Conservation (phyloP, 352 stramenopile genomes). For the Elongisporangium prolatum region DNA sequence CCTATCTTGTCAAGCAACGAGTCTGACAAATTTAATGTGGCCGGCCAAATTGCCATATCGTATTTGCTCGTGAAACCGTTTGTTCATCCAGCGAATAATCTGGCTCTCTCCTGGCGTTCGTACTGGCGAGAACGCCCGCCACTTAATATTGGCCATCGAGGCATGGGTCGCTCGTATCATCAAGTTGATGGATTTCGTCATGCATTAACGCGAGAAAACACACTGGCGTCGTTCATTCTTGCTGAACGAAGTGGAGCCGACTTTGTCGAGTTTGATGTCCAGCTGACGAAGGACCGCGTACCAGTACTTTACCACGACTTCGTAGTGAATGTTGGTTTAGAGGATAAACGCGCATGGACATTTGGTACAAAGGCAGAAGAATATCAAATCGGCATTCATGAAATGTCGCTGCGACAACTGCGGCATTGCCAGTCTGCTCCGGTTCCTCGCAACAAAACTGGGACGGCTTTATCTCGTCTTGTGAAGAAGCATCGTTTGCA, state of each 20-base stretch:
- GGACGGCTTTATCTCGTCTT: slow-evolving; percentile 28
- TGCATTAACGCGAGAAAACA: slow-evolving; percentile 72
- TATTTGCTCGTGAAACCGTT: slow-evolving; percentile 59
- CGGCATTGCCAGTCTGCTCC: slow-evolving; percentile 37
- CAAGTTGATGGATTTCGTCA: slow-evolving; percentile 56
- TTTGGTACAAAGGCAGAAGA: slow-evolving; percentile 45
- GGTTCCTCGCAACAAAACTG: slow-evolving; percentile 23
- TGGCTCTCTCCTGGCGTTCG: slow-evolving; percentile 51
- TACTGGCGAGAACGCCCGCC: slow-evolving; percentile 61
- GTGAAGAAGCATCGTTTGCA: slow-evolving; percentile 66
- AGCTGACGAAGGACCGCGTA: slow-evolving; percentile 72
- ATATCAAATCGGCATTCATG: slow-evolving; percentile 66
- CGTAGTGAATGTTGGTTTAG: slow-evolving; percentile 52
- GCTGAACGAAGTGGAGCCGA: slow-evolving; percentile 61
- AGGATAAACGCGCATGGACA: slow-evolving; percentile 42
- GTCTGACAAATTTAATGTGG: slow-evolving; percentile 6
- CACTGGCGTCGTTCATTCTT: slow-evolving; percentile 66
- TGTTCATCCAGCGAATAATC: slow-evolving; percentile 45
- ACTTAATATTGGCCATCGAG: slow-evolving; percentile 61
- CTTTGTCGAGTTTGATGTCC: slow-evolving; percentile 83
- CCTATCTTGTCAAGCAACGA: slow-evolving; percentile 32
- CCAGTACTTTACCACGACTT: slow-evolving; percentile 83
- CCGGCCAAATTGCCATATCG: slow-evolving; percentile 46
- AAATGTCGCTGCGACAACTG: slow-evolving; percentile 61
- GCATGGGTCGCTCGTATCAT: slow-evolving; percentile 74